Base-by-base conservation (phyloP, 352 stramenopile genomes). In the Peronospora belbahrii region DNA sequence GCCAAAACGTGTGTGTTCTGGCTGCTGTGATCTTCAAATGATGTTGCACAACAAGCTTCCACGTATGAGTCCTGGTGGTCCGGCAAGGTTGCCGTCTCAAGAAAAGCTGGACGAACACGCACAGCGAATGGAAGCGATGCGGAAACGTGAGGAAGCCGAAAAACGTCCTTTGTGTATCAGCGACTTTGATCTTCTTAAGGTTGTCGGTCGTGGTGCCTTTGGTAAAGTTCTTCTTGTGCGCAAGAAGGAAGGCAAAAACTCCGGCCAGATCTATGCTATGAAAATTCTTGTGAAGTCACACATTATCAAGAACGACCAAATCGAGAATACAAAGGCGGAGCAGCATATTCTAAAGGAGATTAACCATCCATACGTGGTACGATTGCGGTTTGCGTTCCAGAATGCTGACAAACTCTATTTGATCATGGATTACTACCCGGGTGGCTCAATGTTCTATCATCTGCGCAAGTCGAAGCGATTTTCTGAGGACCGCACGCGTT, bases 171-270 rank as follows among this genome's bases (percentile, higher is more conserved):
- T 97, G 24, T 65, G 53, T 27, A 96, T 97, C 48, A 78, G 92
- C 3, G 94, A 98, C 65, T 98, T 98, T 59, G 85, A 97, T 47
- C 51, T 98, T 24, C 68, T 98, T 17, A 97, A 97, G 55, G 90
- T 98, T 7, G 85, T 98, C 8, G 94, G 94, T 11, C 95, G 95
- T 37, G 94, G 94, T 34, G 86, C 88, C 2, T 98, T 98, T 42
- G 94, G 94, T 24, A 98, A 98, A 62, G 90, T 97, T 27, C 67
- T 98, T 52, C 58, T 97, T 4, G 94, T 97, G 11, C 74, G 88
- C 24, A 96, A 96, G 65, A 97, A 97, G 44, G 74, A 82, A 2
- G 84, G 83, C 30, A 91, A 94, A 48, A 75, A 92, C 42, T 63
- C 62, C 2, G 83, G 83, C 5, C 59, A 83, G 37, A 94, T 97